phyloP scores from a whole-genome alignment of 1,139 yeast species.

The Meyerozyma elateridarum region DNA sequence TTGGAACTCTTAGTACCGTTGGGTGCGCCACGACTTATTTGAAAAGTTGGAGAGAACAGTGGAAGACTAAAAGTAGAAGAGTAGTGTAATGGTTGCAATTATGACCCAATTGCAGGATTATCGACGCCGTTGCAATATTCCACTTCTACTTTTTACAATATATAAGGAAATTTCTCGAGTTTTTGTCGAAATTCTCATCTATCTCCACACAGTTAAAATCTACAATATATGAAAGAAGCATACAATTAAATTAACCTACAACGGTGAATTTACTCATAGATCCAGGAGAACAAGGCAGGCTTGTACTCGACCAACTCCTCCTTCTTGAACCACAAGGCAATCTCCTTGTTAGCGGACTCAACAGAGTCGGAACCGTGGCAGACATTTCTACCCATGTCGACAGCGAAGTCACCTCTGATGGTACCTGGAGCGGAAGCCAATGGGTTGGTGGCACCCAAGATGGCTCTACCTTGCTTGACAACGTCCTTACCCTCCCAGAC shows the following conservation, averaged over 20 bases:
- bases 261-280: conserved; percentile 67
- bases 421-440: conserved; percentile 97
- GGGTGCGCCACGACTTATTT: too few relatives aligned
- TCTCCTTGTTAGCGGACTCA: conserved; percentile 95
- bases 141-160: too few relatives aligned
- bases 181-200: too few relatives aligned
- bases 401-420: conserved; percentile 96
- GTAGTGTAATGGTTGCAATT: too few relatives aligned
- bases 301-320: conserved; percentile 94
- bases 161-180: too few relatives aligned
- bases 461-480: conserved; percentile 96
- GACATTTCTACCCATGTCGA: conserved; percentile 99
- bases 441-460: conserved; percentile 99
- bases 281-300: conserved; percentile 79
- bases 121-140: too few relatives aligned
- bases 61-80: too few relatives aligned
- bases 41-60: too few relatives aligned
- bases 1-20: too few relatives aligned
- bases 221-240: too few relatives aligned
- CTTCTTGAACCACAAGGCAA: conserved; percentile 95
- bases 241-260: background rate
- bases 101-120: too few relatives aligned
- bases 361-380: conserved; percentile 99
- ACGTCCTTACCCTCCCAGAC: conserved; percentile 99
- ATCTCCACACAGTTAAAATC: too few relatives aligned